These are phyloP conservation scores for Penstemon newberryi DNA, from an alignment of 257 asterid species.

Conservation along the genomic window DNA sequence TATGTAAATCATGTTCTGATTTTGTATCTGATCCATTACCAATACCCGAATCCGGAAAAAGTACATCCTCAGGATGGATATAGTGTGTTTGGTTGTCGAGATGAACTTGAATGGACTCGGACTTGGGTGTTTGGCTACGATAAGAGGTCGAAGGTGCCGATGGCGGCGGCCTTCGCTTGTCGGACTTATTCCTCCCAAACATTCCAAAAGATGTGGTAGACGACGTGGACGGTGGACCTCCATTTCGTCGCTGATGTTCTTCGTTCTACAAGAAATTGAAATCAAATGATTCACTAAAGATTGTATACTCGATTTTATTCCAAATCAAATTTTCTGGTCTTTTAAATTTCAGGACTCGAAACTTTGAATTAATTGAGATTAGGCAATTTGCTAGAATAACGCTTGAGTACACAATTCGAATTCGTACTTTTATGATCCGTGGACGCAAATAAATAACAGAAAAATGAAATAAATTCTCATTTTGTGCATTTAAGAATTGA, in stretches of 20 bases:
- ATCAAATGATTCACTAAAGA: too few species aligned
- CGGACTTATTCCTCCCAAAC: conserved; percentile 38
- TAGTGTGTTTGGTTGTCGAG: conserved; percentile 40
- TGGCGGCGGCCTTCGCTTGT: conserved; percentile 40
- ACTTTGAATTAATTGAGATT: too few species aligned
- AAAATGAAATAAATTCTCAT: too few species aligned
- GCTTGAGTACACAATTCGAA: too few species aligned
- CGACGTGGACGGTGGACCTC: conserved; percentile 28
- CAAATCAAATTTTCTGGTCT: too few species aligned
- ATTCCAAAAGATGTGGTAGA: conserved; percentile 35
- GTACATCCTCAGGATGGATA: conserved; percentile 44
- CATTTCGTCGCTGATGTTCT: conserved; percentile 18
- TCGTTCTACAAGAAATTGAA: conserved; percentile 24
- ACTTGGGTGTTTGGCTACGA: conserved; percentile 35
- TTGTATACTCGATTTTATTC: too few species aligned
- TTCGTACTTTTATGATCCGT: too few species aligned
- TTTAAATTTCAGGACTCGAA: too few species aligned
- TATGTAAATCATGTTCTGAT: conserved; percentile 31
- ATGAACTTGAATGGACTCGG: conserved; percentile 51
- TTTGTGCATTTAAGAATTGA: background rate
- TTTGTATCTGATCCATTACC: conserved; percentile 20
- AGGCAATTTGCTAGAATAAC: too few species aligned
- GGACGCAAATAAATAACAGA: too few species aligned
- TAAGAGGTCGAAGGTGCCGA: conserved; percentile 31
- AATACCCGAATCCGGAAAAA: conserved; percentile 21